phyloP scores from a whole-genome alignment of 2,329 filamentous ascomycete species.

The Salinomyces thailandicus region DNA sequence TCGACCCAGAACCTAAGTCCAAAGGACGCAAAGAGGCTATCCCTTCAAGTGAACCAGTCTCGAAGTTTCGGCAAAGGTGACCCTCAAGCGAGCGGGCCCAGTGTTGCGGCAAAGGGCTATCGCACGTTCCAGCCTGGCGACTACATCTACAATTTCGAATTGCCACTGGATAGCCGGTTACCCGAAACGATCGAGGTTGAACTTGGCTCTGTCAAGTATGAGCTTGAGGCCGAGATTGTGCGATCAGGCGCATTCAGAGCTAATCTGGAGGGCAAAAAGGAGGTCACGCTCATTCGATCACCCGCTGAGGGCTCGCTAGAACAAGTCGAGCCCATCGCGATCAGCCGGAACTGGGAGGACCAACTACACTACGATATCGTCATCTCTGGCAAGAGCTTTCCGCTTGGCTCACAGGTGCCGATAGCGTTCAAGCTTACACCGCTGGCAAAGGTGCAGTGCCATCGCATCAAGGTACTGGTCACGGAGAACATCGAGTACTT shows the following conservation, averaged over 20 bases:
- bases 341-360: conserved; percentile 88
- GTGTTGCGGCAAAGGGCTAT: conserved; percentile 67
- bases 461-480: conserved; percentile 82
- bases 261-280: conserved; percentile 71
- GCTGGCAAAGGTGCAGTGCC: conserved; percentile 83
- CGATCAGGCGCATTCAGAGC: conserved; percentile 82
- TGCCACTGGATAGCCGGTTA: conserved; percentile 67
- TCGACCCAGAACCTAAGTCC: conserved; percentile 34
- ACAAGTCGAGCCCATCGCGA: conserved; percentile 85
- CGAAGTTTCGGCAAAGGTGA: conserved; percentile 79
- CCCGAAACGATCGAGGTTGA: conserved; percentile 81
- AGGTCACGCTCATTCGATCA: conserved; percentile 73
- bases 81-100: conserved; percentile 41
- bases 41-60: conserved; percentile 69
- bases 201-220: conserved; percentile 77
- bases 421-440: conserved; percentile 92
- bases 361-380: conserved; percentile 93
- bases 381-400: conserved; percentile 91
- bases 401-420: conserved; percentile 74
- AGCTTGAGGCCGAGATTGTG: conserved; percentile 74
- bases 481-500: conserved; percentile 89
- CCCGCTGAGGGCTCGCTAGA: conserved; percentile 82
- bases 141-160: conserved; percentile 68
- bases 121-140: conserved; percentile 71
- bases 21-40: conserved; percentile 56